Base-by-base conservation (phyloP, 345 rosid species). In the Lumnitzera littorea region DNA sequence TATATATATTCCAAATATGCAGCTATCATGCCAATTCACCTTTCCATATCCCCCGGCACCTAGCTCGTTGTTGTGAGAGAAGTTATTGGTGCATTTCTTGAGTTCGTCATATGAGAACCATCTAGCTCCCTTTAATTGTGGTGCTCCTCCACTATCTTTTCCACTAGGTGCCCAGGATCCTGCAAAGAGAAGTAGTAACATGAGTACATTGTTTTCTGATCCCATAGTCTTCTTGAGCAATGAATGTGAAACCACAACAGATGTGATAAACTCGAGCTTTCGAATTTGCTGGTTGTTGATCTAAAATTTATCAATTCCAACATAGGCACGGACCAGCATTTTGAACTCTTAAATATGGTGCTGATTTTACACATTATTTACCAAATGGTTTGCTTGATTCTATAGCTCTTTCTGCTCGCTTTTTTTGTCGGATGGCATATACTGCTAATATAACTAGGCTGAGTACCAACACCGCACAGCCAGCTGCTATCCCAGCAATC, bases 1-100 rank as follows among this genome's bases (percentile, higher is more conserved):
- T 20, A 20, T 20, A 20, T 3, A 7, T 17, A 15, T 57, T 50
- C 51, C 46, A 51, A 25, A 56, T 55, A 24, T 48, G 15, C 54
- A 11, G 15, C 63, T 20, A 20, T 55, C 14, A 48, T 15, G 15
- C 4, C 12, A 2, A 41, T 48, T 54, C 66, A 88, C 99, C 86
- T 90, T 94, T 31, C 99, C 97, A 41, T 86, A 94, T 27, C 99
- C 99, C 53, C 99, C 99, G 51, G 81, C 83, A 24, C 99, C 99
- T 24, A 94, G 76, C 81, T 84, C 97, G 59, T 82, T 85, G 48
- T 70, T 83, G 48, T 70, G 74, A 6, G 95, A 83, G 80, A 94
- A 90, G 53, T 84, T 85, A 69, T 70, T 71, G 7, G 96, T 88
- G 80, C 84, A 69, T 67, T 77, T 94, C 73, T 78, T 90, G 25